phyloP scores from a whole-genome alignment of 176 grass and related monocot genomes.

The Phyllostachys edulis region DNA sequence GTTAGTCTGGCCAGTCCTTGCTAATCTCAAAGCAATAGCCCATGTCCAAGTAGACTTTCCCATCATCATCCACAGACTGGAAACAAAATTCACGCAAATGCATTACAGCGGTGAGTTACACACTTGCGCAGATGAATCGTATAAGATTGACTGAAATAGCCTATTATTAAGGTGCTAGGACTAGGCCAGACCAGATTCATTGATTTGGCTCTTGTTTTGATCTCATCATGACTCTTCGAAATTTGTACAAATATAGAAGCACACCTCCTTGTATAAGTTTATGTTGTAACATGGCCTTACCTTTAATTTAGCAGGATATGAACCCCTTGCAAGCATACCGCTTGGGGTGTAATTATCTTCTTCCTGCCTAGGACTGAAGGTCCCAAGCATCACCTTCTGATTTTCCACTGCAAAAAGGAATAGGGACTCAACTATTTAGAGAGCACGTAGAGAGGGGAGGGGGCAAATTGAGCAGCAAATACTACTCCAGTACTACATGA shows the following conservation, averaged over 20 bases:
- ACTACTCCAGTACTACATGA: background rate
- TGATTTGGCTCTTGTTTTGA: background rate
- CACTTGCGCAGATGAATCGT: background rate
- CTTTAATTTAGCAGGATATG: constrained; percentile 73
- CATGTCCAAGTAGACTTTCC: constrained; percentile 75
- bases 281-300: constrained; percentile 4
- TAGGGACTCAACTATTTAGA: background rate
- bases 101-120: background rate
- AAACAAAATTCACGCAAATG: constrained; percentile 20
- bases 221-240: background rate
- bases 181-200: background rate
- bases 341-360: constrained; percentile 74
- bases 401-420: constrained; percentile 56
- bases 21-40: constrained; percentile 80
- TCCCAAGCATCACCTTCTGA: constrained; percentile 82
- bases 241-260: background rate
- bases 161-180: background rate
- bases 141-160: background rate
- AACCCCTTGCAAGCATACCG: constrained; percentile 72
- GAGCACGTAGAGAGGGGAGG: background rate
- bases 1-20: constrained; percentile 58
- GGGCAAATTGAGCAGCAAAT: background rate
- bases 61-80: constrained; percentile 77
- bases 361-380: constrained; percentile 75
- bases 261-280: background rate